Conservation (phyloP, 345 rosid species). For the Bruguiera sexangula region DNA sequence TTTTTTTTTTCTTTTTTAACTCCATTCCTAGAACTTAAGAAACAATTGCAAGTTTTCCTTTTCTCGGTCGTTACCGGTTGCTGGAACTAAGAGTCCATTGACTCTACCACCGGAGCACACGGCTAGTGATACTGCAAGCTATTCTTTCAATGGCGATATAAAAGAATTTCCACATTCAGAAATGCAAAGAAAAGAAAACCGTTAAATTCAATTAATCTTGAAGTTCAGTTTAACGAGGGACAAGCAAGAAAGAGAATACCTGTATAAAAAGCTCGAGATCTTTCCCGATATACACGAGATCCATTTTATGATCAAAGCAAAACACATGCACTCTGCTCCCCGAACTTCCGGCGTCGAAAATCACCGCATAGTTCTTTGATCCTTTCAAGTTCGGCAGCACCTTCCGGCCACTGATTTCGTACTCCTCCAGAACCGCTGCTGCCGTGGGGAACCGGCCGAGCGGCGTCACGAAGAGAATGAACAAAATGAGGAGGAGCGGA, state of each 20-base stretch:
- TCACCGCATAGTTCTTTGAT: constrained; percentile 59
- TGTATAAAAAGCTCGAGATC: constrained; percentile 83
- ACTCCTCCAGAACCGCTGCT: constrained; percentile 41
- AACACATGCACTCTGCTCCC: constrained; percentile 95
- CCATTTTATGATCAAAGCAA: constrained; percentile 82
- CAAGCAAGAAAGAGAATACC: constrained; percentile 26
- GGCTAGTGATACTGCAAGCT: no score
- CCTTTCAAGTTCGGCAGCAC: constrained; percentile 36
- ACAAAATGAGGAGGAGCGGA: constrained; percentile 56
- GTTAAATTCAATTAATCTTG: background rate
- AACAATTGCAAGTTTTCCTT: no score
- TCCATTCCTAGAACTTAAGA: no score
- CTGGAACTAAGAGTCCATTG: no score
- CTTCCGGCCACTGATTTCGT: constrained; percentile 43
- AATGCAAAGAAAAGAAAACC: no score
- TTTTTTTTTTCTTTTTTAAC: no score
- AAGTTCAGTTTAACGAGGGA: no score
- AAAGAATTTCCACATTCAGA: no score
- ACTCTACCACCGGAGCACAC: no score
- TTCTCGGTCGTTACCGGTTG: no score
- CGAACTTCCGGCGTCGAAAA: constrained; percentile 95
- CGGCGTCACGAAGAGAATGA: constrained; percentile 62
- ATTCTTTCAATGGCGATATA: no score
- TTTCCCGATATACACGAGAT: constrained; percentile 84
- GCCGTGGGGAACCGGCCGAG: constrained; percentile 34